phyloP scores from a whole-genome alignment of 345 rosid species.

The Nephelium lappaceum region DNA sequence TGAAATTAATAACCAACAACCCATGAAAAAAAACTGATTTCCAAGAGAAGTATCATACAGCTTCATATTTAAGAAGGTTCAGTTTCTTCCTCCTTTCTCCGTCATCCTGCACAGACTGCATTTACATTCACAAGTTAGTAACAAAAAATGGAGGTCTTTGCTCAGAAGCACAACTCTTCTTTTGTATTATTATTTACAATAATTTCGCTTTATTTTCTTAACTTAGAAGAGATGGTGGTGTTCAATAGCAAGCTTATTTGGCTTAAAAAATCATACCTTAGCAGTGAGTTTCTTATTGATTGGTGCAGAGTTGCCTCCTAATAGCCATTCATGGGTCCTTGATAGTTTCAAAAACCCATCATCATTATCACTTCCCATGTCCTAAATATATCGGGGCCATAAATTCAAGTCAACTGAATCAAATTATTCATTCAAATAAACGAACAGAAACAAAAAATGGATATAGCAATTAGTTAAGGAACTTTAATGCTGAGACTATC shows the following conservation, averaged over 20 bases:
- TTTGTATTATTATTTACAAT: neutral
- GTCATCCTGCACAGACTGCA: conserved; percentile 73
- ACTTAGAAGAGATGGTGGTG: neutral
- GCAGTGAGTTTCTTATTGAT: conserved; percentile 64
- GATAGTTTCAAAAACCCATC: conserved; percentile 81
- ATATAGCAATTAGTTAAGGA: neutral
- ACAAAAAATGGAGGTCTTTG: neutral
- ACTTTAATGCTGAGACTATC: neutral
- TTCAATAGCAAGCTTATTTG: neutral
- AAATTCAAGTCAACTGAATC: neutral
- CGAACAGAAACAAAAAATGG: neutral
- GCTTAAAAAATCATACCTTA: conserved; percentile 46
- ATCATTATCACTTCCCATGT: conserved; percentile 29
- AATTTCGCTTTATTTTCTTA: neutral
- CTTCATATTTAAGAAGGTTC: conserved; percentile 86
- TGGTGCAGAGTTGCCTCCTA: conserved; percentile 72
- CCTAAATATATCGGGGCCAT: conserved; percentile 40
- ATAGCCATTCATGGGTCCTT: conserved; percentile 72
- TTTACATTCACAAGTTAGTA: conserved; percentile 27
- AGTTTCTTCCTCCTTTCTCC: conserved; percentile 83
- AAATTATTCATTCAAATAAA: neutral
- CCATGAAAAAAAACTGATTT: conserved; percentile 35
- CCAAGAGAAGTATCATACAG: conserved; percentile 61
- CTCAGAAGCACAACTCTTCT: neutral
- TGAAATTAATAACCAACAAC: conserved; percentile 18